These are phyloP conservation scores for Fusarium sp. DNA, from an alignment of 2,329 filamentous ascomycete genomes.

Conservation along the genomic window DNA sequence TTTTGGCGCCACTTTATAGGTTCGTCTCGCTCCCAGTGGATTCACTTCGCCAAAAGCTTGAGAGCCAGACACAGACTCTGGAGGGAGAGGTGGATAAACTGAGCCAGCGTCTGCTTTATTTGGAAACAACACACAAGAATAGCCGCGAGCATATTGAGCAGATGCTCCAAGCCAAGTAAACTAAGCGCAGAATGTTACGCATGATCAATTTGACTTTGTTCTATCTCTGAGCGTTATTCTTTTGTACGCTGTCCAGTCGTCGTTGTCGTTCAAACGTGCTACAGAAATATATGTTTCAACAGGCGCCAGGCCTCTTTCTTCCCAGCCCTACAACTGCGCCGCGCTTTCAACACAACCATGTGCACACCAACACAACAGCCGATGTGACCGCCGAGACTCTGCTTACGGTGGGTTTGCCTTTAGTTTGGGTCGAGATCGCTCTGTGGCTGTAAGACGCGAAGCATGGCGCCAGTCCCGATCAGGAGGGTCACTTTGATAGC, in stretches of 20 bases:
- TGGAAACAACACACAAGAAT: constrained; percentile 96
- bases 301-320: constrained; percentile 9
- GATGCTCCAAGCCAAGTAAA: constrained; percentile 70
- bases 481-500: constrained; percentile 6
- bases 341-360: not conserved
- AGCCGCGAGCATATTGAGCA: constrained; percentile 90
- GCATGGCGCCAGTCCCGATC: constrained; percentile 11
- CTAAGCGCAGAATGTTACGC: not conserved
- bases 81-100: constrained; percentile 82
- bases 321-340: constrained; percentile 20
- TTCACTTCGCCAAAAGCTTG: constrained; percentile 79
- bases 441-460: not conserved
- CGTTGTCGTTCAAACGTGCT: not conserved
- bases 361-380: not conserved
- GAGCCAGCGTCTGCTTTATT: constrained; percentile 88
- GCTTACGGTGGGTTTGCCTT: not conserved
- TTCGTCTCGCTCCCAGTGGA: constrained; percentile 82
- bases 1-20: constrained; percentile 60
- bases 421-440: not conserved
- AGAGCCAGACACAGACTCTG: constrained; percentile 76
- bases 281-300: constrained; percentile 20
- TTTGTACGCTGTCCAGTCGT: not conserved
- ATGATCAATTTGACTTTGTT: not conserved
- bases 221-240: not conserved
- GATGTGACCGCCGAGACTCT: not conserved